phyloP scores from a whole-genome alignment of 805 yeast species.

The Yarrowia keelungensis region DNA sequence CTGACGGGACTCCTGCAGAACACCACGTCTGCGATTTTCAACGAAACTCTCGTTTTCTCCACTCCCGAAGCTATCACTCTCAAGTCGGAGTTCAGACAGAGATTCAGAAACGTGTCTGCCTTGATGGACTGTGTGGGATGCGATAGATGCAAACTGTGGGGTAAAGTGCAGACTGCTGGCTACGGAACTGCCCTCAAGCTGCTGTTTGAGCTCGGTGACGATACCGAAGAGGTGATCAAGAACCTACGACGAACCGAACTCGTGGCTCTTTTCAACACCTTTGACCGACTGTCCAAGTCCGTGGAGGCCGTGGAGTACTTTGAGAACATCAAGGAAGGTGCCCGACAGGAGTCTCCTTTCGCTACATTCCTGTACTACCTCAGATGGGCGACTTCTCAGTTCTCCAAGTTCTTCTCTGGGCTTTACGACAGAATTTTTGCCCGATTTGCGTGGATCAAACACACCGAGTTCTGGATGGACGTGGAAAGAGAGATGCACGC shows the following conservation, averaged over 20 bases:
- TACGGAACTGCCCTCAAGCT: slow-evolving; percentile 96
- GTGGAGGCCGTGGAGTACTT: slow-evolving; percentile 76
- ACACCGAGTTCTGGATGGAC: slow-evolving; percentile 51
- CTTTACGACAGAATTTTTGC: slow-evolving; percentile 7
- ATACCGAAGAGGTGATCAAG: slow-evolving; percentile 59
- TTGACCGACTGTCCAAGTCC: slow-evolving; percentile 88
- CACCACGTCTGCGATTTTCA: slow-evolving; percentile 52
- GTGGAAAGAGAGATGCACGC: slow-evolving; percentile 60
- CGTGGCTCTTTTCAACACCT: slow-evolving; percentile 89
- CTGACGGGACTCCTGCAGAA: slow-evolving; percentile 37
- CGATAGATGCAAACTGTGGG: slow-evolving; percentile 98
- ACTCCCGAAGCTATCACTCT: slow-evolving; percentile 55
- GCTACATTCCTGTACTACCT: not conserved
- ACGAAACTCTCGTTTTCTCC: slow-evolving; percentile 59
- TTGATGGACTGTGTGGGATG: slow-evolving; percentile 99
- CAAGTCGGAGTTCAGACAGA: slow-evolving; percentile 83
- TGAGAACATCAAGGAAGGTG: slow-evolving; percentile 39
- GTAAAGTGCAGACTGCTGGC: slow-evolving; percentile 95
- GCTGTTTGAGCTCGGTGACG: slow-evolving; percentile 75
- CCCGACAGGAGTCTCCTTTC: slow-evolving; percentile 1
- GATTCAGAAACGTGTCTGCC: slow-evolving; percentile 87
- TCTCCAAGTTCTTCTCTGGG: not conserved
- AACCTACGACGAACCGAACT: slow-evolving; percentile 79
- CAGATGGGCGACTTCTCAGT: not conserved
- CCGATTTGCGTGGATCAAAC: slow-evolving; percentile 12